A percentile compares a stretch with the other conserved stretches of the same genome.
phyloP scores from a whole-genome alignment of 2,329 filamentous ascomycete genomes.

The Cadophora luteo-olivacea region DNA sequence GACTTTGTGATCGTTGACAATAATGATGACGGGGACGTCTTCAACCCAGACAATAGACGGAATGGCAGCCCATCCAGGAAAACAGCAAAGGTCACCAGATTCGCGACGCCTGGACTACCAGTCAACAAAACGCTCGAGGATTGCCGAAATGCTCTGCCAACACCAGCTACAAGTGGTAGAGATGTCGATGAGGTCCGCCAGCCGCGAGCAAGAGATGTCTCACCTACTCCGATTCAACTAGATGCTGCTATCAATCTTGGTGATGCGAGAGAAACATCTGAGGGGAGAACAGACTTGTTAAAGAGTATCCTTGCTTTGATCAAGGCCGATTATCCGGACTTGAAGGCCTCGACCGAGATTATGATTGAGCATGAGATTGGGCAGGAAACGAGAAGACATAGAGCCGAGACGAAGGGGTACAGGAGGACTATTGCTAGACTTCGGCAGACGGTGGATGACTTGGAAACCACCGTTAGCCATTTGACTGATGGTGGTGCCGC shows the following conservation, averaged over 20 bases:
- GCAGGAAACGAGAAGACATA: background rate
- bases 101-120: constrained; percentile 2
- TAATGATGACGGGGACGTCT: background rate
- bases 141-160: background rate
- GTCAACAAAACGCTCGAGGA: background rate
- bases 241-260: constrained; percentile 11
- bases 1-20: constrained; percentile 8
- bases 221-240: constrained; percentile 11
- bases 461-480: background rate
- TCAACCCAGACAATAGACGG: background rate
- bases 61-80: constrained; percentile 15
- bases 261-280: background rate
- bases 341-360: constrained; percentile 15
- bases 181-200: constrained; percentile 4
- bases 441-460: background rate
- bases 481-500: background rate
- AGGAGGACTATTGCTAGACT: constrained; percentile 17
- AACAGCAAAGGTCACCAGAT: background rate
- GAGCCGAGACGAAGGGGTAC: constrained; percentile 4
- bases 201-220: background rate
- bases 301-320: constrained; percentile 7
- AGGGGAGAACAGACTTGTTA: background rate
- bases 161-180: constrained; percentile 8
- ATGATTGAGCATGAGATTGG: constrained; percentile 20
- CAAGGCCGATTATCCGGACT: constrained; percentile 1